Evolutionary conservation across 805 yeast genomes (phyloP).

Genomic region (Grigorovia humatica): DNA sequence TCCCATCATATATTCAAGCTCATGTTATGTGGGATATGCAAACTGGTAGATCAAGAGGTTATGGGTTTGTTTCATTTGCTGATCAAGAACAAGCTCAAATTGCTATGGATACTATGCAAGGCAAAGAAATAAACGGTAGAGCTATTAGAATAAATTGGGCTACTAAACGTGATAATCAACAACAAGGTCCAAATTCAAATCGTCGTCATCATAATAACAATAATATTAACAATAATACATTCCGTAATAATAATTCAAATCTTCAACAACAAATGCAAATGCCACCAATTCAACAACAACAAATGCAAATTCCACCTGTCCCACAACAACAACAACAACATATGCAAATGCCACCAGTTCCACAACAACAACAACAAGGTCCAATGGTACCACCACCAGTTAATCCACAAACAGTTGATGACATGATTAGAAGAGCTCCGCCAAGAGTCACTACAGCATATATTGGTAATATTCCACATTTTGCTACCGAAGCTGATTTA

Average conservation of each 20-base stretch:
- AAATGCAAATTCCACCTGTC: constrained; percentile 18
- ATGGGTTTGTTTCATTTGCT: constrained; percentile 76
- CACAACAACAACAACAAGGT: constrained; percentile 8
- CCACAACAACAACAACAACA: constrained; percentile 9
- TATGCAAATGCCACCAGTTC: constrained; percentile 7
- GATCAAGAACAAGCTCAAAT: constrained; percentile 59
- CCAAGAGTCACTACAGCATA: constrained; percentile 62
- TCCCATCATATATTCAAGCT: constrained; percentile 60
- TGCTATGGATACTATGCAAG: constrained; percentile 67
- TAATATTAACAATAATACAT: constrained; percentile 11
- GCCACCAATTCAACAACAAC: constrained; percentile 9
- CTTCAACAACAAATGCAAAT: constrained; percentile 10
- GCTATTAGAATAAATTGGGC: constrained; percentile 86
- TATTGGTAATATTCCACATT: constrained; percentile 75
- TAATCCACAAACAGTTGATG: constrained; percentile 52
- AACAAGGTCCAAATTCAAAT: constrained; percentile 13
- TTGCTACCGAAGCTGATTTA: constrained; percentile 61
- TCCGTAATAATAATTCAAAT: constrained; percentile 14
- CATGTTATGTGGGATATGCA: constrained; percentile 98
- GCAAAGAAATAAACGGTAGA: constrained; percentile 60
- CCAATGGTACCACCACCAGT: constrained; percentile 27
- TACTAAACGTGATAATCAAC: constrained; percentile 46
- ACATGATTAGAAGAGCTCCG: constrained; percentile 69
- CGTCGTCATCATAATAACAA: constrained; percentile 18
- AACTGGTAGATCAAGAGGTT: constrained; percentile 83